Evolutionary conservation across 371 early-diverging fungal species (phyloP), one percentile per base, ranked within the genome.

Genomic region (Encephalitozoon romaleae): DNA sequence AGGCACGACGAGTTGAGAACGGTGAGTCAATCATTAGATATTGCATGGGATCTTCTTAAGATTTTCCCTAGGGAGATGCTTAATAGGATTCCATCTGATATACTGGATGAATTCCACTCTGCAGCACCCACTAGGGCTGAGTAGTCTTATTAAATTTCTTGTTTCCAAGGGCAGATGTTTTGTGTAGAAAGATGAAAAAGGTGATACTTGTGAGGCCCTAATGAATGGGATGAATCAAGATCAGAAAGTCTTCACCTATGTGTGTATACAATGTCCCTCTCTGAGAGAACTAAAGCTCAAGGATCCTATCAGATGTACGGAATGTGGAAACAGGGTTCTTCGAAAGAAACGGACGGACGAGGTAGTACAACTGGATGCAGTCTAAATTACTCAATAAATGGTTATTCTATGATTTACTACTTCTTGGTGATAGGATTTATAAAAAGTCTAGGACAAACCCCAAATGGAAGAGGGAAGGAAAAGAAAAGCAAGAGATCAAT

Each of bases 11-110:
- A 97, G 83, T 90, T 90, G 64, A 89, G 98, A 84, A 92, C 95
- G 39, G 95, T 99, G 71, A 93, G 90, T 66, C 96, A 97, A 83
- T 92, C 93, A 4, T 87, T 99, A 68, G 98, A 99, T 82, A 84
- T 94, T 51, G 98, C 97, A 25, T 99, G 99, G 99, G 91, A 93
- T 21, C 88, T 99, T 55, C 88, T 99, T 45, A 92, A 94, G 81
- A 94, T 96, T 84, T 99, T 97, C 92, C 99, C 99, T 82, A 94
- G 94, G 89, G 97, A 98, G 84, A 88, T 96, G 90, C 90, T 99
- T 49, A 98, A 97, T 88, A 92, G 98, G 86, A 97, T 99, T 83
- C 96, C 99, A 68, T 91, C 92, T 77, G 92, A 94, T 81, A 86
- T 94, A 66, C 87, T 98, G 63, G 89, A 91, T 74, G 94, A 97